Conservation (phyloP, 1,284 basidiomycete species). For the Cutaneotrichosporon sp. region DNA sequence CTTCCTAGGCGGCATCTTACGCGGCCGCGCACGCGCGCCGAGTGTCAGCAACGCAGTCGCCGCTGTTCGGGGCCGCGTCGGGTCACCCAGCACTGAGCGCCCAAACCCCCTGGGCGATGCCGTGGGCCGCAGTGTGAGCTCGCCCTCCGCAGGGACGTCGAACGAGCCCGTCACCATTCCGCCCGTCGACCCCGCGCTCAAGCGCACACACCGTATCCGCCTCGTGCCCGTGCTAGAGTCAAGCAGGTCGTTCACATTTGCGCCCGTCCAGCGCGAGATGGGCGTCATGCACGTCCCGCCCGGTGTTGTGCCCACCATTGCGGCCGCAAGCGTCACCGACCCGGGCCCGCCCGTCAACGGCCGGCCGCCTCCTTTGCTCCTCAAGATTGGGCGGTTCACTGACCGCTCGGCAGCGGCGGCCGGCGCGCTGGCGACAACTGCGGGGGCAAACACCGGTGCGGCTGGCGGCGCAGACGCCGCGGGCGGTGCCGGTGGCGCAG, state of each 20-base stretch:
- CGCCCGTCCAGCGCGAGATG: slow-evolving; percentile 76
- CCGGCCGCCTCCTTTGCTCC: slow-evolving; percentile 54
- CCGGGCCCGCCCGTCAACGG: slow-evolving; percentile 37
- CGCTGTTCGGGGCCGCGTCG: slow-evolving; percentile 16
- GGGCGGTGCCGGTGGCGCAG: not conserved
- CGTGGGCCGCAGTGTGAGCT: slow-evolving; percentile 38
- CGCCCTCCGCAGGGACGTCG: slow-evolving; percentile 17
- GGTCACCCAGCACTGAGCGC: slow-evolving; percentile 21
- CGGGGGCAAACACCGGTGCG: no score
- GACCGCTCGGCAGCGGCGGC: slow-evolving; percentile 49
- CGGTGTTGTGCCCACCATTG: slow-evolving; percentile 45
- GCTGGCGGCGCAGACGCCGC: not conserved
- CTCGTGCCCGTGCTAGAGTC: slow-evolving; percentile 92
- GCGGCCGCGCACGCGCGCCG: slow-evolving; percentile 38
- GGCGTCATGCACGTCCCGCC: slow-evolving; percentile 49
- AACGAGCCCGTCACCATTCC: slow-evolving; percentile 5
- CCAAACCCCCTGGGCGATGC: slow-evolving; percentile 21
- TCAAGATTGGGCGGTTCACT: slow-evolving; percentile 88
- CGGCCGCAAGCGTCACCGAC: slow-evolving; percentile 24
- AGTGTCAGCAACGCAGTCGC: slow-evolving; percentile 31
- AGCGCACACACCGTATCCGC: slow-evolving; percentile 55
- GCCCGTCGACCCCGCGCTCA: slow-evolving; percentile 12
- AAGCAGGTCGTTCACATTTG: slow-evolving; percentile 82
- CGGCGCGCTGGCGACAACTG: slow-evolving; percentile 1
- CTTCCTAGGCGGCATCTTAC: slow-evolving; percentile 45